Evolutionary conservation across 768 basidiomycete species (phyloP), one percentile per base, ranked within the genome.

Genomic region (Ramaria rubella): DNA sequence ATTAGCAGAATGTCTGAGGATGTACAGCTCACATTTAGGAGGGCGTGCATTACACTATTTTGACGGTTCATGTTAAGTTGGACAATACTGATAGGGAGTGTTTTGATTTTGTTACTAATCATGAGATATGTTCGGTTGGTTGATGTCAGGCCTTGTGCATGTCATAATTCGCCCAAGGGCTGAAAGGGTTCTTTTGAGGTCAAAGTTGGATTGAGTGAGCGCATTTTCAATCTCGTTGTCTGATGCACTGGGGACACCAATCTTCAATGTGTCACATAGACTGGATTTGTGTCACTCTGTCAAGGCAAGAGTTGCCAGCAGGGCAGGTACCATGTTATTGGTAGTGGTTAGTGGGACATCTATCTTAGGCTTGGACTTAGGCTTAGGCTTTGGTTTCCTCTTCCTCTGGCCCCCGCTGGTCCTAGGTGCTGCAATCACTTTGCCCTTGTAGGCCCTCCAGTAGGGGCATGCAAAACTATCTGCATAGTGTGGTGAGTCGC

Each of bases 11-110:
- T 57, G 55, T 61, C 63, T 49, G 29, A 38, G 19, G 49, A 31
- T 17, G 45, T 19, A 14, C 11, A 30, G 23, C 23, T 23, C 17
- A 40, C 29, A 24, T 58, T 58, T 6, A 58, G 55, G 6, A 58
- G 55, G 7, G 40, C 50, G 21, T 58, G 55, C 24, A 52, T 27
- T 6, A 44, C 40, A 8, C 11, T 45, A 15, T 42, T 56, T 44
- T 42, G 9, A 9, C 55, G 21, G 57, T 58, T 58, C 7, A 40
- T 58, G 55, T 58, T 58, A 9, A 58, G 43, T 36, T 58, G 57
- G 21, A 42, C 7, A 8, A 58, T 42, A 8, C 54, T 36, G 7
- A 58, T 56, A n/a, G 53, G 36, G 36, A 11, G 36, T n/a, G 36
- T 38, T 11, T 11, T 11, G 11, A 38, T n/a, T 38, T 38, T 38